Base-by-base conservation (phyloP, 2,329 filamentous ascomycete species). In the Zasmidium citrigriseum region DNA sequence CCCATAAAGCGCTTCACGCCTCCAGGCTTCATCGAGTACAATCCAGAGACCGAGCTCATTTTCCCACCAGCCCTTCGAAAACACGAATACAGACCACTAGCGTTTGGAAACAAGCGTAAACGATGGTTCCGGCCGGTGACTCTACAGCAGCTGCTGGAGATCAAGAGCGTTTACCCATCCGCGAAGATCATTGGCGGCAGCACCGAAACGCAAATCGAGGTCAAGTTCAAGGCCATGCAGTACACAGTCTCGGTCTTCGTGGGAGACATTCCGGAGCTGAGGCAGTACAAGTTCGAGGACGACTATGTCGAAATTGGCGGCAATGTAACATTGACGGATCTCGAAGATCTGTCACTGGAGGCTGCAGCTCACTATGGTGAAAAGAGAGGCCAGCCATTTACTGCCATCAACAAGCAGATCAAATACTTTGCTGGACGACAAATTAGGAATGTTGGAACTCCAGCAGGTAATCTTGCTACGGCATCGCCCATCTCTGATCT, bases 161-260 rank as follows among this genome's bases (percentile, higher is more conserved):
- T 99, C 77, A 98, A 98, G 79, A 87, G 82, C 67, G 86, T 84
- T 0, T 88, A 91, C 65, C 93, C 93, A 0, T 86, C 88, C 23
- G 91, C 93, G 3, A 99, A 98, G 75, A 86, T 99, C 61, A 96
- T 99, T 61, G 93, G 92, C 51, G 95, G 95, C 61, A 96, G 92
- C 72, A 96, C 93, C 1, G 95, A 99, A 75, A 98, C 93, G 0
- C 95, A 98, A 75, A 98, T 99, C 60, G 95, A 99, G 76, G 90
- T 96, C 77, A 97, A 96, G 76, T 98, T 99, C 83, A 98, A 98
- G 78, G 91, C 89, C 1, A 85, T 96, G 80, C 85, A 92, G 67
- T 98, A 98, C 72, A 88, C 89, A 3, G 86, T 90, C 1, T 97
- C 93, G 0, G 90, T 99, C 0, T 98, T 89, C 65, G 90, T 98